Evolutionary conservation across 441 rosid genomes (phyloP).

Genomic region (Erodium texanum): DNA sequence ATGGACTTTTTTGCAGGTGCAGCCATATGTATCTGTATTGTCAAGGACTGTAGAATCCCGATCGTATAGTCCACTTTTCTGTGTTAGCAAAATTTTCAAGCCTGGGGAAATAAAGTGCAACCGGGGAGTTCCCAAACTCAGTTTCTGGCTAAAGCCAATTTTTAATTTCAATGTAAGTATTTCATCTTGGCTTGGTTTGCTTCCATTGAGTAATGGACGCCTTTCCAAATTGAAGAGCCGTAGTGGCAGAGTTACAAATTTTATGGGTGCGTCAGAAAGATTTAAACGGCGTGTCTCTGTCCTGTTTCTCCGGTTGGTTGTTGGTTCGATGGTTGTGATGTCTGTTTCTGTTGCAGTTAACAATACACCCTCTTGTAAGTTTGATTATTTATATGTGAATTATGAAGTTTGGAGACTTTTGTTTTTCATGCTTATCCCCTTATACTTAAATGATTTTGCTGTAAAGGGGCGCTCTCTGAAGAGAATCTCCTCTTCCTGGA

Average conservation of each 20-base stretch:
- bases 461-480: constrained; percentile 59
- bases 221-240: constrained; percentile 21
- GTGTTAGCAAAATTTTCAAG: constrained; percentile 13
- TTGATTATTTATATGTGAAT: not conserved
- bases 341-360: constrained; percentile 47
- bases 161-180: constrained; percentile 15
- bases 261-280: constrained; percentile 22
- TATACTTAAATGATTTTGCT: constrained; percentile 6
- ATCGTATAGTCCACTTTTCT: constrained; percentile 15
- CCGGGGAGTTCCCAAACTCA: constrained; percentile 12
- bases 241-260: constrained; percentile 15
- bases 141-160: constrained; percentile 4
- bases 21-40: constrained; percentile 25
- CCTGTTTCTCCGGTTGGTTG: constrained; percentile 31
- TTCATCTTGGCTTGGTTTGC: constrained; percentile 14
- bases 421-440: constrained; percentile 4
- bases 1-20: constrained; percentile 25
- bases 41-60: constrained; percentile 21
- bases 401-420: constrained; percentile 8
- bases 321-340: constrained; percentile 39
- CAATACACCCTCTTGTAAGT: constrained; percentile 55
- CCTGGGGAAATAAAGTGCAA: constrained; percentile 15
- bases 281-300: constrained; percentile 32
- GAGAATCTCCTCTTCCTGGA: constrained; percentile 77
- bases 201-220: constrained; percentile 16